Conservation (phyloP, 495 filamentous ascomycete species). For the Bacidia gigantensis region DNA sequence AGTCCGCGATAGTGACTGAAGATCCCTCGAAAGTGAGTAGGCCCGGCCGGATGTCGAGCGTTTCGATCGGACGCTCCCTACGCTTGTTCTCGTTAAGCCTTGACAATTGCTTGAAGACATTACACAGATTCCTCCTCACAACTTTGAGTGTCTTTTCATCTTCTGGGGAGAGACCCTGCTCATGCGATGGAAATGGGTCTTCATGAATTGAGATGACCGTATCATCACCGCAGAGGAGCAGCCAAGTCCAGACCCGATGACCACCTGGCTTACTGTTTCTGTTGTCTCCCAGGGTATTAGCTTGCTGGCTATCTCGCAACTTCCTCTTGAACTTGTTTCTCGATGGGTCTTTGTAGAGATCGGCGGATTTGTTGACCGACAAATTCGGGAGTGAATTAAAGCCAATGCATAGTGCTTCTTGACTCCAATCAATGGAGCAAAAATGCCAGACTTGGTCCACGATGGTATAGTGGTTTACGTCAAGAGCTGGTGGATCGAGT, state of each 20-base stretch:
- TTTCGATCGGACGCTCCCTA: slow-evolving; percentile 21
- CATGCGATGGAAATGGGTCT: slow-evolving; percentile 40
- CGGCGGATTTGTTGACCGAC: slow-evolving; percentile 16
- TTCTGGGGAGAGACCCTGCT: slow-evolving; percentile 22
- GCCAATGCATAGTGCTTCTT: slow-evolving; percentile 57
- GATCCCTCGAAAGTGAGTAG: slow-evolving; percentile 21
- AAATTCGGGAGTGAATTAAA: slow-evolving; percentile 65
- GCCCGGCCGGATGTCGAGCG: slow-evolving; percentile 25
- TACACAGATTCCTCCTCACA: slow-evolving; percentile 53
- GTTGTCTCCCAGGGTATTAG: background rate
- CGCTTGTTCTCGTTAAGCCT: slow-evolving; percentile 16
- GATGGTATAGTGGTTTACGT: slow-evolving; percentile 35
- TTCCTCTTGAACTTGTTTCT: background rate
- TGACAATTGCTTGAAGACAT: slow-evolving; percentile 61
- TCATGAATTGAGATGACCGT: slow-evolving; percentile 72
- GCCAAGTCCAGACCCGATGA: slow-evolving; percentile 60
- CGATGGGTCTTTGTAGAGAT: background rate
- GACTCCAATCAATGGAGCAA: slow-evolving; percentile 46
- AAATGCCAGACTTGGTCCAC: slow-evolving; percentile 54
- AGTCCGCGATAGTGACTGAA: slow-evolving; percentile 41
- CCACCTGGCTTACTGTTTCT: slow-evolving; percentile 43
- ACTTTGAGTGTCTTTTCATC: slow-evolving; percentile 31
- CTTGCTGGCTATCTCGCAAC: background rate
- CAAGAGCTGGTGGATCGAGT: slow-evolving; percentile 3
- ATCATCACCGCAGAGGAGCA: slow-evolving; percentile 67